Conservation (phyloP, 1,284 basidiomycete genomes). For the Mycosarcoma maydis region DNA sequence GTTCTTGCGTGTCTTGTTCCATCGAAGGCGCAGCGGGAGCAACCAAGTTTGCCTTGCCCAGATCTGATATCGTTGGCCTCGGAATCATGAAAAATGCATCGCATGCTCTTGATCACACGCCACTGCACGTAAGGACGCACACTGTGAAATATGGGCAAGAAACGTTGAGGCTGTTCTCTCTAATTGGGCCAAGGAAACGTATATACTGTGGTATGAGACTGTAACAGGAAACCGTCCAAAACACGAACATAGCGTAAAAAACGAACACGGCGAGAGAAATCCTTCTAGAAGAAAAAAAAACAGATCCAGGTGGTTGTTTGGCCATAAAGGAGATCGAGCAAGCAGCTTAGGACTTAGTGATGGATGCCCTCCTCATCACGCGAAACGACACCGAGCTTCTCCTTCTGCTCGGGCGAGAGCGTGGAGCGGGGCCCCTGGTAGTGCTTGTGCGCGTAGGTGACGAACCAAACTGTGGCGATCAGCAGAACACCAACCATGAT, state of each 20-base stretch:
- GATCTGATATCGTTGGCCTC: too few relatives aligned
- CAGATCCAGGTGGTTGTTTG: too few relatives aligned
- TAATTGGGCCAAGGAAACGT: conserved; percentile 9
- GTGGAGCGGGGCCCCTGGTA: conserved; percentile 68
- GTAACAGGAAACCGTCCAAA: too few relatives aligned
- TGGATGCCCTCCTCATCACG: conserved; percentile 42
- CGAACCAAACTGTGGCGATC: conserved; percentile 68
- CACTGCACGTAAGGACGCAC: too few relatives aligned
- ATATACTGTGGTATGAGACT: conserved; percentile 7
- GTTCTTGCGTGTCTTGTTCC: too few relatives aligned
- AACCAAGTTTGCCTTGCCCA: too few relatives aligned
- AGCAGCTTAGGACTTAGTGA: conserved; percentile 8
- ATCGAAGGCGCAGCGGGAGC: too few relatives aligned
- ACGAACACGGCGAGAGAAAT: not conserved
- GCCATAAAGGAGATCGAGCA: not conserved
- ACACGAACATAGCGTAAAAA: too few relatives aligned
- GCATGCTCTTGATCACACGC: too few relatives aligned
- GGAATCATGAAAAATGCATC: too few relatives aligned
- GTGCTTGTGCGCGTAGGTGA: conserved; percentile 67
- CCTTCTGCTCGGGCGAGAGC: conserved; percentile 51
- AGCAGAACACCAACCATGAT: conserved; percentile 68
- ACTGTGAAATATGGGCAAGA: too few relatives aligned
- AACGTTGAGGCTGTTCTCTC: not conserved
- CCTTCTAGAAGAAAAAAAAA: too few relatives aligned
- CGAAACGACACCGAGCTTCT: conserved; percentile 55